phyloP scores from a whole-genome alignment of 2,329 filamentous ascomycete genomes.

The Fusarium coffeatum region DNA sequence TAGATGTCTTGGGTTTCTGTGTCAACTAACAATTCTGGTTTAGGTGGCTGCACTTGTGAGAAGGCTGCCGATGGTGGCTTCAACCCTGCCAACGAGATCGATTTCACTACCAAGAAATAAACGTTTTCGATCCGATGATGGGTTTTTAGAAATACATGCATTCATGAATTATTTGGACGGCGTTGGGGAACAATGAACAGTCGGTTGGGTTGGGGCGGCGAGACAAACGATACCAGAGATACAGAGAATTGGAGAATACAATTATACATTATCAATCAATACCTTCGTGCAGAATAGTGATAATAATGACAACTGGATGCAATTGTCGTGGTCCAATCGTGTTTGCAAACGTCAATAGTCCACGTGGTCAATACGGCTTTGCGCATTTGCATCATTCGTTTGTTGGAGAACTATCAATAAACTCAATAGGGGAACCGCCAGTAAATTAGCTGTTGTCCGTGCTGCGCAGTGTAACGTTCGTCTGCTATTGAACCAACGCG shows the following conservation, averaged over 20 bases:
- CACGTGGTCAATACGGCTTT: not conserved
- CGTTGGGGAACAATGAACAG: conserved; percentile 35
- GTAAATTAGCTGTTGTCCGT: conserved; percentile 9
- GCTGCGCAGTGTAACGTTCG: conserved; percentile 7
- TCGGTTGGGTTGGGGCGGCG: conserved; percentile 15
- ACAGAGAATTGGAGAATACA: conserved; percentile 18
- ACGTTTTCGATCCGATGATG: not conserved
- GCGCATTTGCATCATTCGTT: not conserved
- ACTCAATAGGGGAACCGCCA: not conserved
- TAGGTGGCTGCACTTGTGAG: conserved; percentile 84
- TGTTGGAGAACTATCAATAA: not conserved
- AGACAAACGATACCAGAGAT: conserved; percentile 26
- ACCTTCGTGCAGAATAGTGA: not conserved
- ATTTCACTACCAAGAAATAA: conserved; percentile 77
- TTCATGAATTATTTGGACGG: conserved; percentile 27
- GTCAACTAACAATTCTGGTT: conserved; percentile 15
- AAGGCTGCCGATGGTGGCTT: conserved; percentile 72
- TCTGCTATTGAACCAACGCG: not conserved
- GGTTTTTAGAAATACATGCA: conserved; percentile 6
- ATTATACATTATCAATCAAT: not conserved
- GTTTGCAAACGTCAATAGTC: not conserved
- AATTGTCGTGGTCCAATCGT: not conserved
- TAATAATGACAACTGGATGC: not conserved
- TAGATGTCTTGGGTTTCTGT: not conserved
- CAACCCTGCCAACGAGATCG: conserved; percentile 77